These are phyloP conservation scores for Trametes punicea DNA, from an alignment of 768 basidiomycete species.

Conservation along the genomic window DNA sequence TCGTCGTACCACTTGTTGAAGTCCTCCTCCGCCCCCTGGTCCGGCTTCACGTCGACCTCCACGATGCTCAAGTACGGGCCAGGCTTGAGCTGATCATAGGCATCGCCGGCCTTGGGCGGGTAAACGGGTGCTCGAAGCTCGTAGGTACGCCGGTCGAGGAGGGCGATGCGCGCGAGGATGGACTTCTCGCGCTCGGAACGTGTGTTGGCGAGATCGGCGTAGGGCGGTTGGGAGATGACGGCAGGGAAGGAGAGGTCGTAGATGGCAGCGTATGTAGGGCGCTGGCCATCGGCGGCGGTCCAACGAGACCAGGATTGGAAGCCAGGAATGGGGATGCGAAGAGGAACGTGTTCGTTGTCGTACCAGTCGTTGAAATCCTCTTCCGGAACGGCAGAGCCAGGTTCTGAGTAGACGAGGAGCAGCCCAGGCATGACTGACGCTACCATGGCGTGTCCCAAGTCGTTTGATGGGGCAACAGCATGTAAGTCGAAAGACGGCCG, in stretches of 20 bases:
- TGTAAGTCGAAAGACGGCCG: no score
- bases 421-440: neutral
- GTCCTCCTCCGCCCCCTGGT: conserved; percentile 29
- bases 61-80: conserved; percentile 28
- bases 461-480: no score
- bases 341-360: conserved; percentile 49
- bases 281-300: conserved; percentile 31
- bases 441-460: no score
- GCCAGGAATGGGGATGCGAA: conserved; percentile 34
- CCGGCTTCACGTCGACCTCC: conserved; percentile 24
- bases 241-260: conserved; percentile 35
- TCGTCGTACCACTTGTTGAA: conserved; percentile 31
- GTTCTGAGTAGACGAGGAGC: conserved; percentile 5
- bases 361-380: conserved; percentile 52
- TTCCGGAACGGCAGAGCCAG: conserved; percentile 1
- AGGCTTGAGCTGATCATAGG: conserved; percentile 24
- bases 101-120: conserved; percentile 3
- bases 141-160: conserved; percentile 36
- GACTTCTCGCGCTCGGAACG: conserved; percentile 29
- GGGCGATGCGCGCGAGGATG: conserved; percentile 30
- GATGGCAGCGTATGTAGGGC: conserved; percentile 33
- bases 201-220: conserved; percentile 34
- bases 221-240: conserved; percentile 31
- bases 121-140: conserved; percentile 19
- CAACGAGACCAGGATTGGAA: conserved; percentile 37